A percentile compares a stretch with the other conserved stretches of the same genome.
phyloP scores from a whole-genome alignment of 306 rosid species.

The Amphicarpaea edgeworthii region DNA sequence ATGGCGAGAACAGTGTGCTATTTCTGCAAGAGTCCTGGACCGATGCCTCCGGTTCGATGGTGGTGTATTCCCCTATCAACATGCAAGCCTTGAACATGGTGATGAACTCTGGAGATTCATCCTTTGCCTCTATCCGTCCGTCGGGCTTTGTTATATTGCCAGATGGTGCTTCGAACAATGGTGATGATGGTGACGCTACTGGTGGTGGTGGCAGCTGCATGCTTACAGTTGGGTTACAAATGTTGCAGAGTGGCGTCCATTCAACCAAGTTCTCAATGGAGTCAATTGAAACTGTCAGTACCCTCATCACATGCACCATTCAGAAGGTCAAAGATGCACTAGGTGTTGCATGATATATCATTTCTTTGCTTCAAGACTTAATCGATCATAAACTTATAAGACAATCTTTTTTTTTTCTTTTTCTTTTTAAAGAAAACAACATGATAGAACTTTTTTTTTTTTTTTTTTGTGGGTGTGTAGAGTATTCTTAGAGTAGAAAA shows the following conservation, averaged over 20 bases:
- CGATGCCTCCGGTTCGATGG: constrained; percentile 67
- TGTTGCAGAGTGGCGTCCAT: constrained; percentile 55
- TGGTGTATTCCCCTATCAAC: constrained; percentile 81
- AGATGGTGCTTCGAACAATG: constrained; percentile 39
- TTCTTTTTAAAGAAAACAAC: constrained; percentile 10
- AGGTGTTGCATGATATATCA: constrained; percentile 44
- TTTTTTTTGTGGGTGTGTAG: constrained; percentile 33
- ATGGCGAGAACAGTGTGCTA: constrained; percentile 58
- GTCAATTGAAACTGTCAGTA: constrained; percentile 66
- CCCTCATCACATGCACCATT: constrained; percentile 67
- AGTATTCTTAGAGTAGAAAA: constrained; percentile 41
- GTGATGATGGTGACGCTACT: background rate
- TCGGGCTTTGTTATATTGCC: constrained; percentile 86
- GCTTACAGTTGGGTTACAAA: constrained; percentile 78
- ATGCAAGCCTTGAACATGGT: constrained; percentile 57
- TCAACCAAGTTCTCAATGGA: constrained; percentile 66
- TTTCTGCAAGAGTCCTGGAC: constrained; percentile 83
- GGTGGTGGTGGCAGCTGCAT: constrained; percentile 48
- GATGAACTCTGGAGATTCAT: constrained; percentile 73
- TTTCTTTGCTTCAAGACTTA: background rate
- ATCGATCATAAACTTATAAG: background rate
- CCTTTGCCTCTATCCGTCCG: constrained; percentile 69
- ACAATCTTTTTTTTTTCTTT: background rate
- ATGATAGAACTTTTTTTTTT: background rate
- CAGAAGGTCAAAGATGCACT: constrained; percentile 77